A percentile compares a stretch with the other conserved stretches of the same genome.
Evolutionary conservation across 345 rosid species (phyloP).

Genomic region (Conringia planisiliqua): DNA sequence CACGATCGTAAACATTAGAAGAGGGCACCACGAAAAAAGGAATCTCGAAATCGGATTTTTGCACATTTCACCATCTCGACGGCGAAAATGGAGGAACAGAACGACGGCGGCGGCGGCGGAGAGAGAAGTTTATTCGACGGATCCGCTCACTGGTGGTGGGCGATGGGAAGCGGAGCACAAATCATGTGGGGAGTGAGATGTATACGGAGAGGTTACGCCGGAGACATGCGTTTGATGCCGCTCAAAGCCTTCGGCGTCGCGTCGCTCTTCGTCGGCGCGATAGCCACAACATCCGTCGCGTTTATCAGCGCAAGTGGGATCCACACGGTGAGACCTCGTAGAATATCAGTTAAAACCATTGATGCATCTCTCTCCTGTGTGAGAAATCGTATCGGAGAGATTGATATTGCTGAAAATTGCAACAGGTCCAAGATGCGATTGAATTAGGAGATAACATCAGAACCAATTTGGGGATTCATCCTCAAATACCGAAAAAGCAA

Average conservation of each 20-base stretch:
- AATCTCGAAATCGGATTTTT: neutral
- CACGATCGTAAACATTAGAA: neutral
- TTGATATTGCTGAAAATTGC: neutral
- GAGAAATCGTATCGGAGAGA: neutral
- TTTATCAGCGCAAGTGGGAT: conserved; percentile 52
- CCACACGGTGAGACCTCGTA: conserved; percentile 37
- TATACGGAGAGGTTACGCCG: conserved; percentile 49
- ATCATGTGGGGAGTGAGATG: conserved; percentile 50
- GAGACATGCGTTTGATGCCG: conserved; percentile 52
- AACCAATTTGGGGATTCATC: conserved; percentile 36
- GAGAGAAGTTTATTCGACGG: neutral
- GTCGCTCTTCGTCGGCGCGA: conserved; percentile 60
- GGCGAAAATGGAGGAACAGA: conserved; percentile 26
- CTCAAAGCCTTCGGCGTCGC: conserved; percentile 57
- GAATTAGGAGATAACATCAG: conserved; percentile 46
- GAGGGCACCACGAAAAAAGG: neutral
- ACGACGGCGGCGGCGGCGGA: neutral
- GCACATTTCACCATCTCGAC: neutral
- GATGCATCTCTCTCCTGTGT: neutral
- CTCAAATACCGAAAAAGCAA: conserved; percentile 23
- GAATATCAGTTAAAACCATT: neutral
- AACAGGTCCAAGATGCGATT: conserved; percentile 51
- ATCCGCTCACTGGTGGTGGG: conserved; percentile 33
- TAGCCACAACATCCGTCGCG: conserved; percentile 44
- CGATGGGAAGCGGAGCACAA: conserved; percentile 36